phyloP scores from a whole-genome alignment of 441 rosid species.

The Erodium moschatum region DNA sequence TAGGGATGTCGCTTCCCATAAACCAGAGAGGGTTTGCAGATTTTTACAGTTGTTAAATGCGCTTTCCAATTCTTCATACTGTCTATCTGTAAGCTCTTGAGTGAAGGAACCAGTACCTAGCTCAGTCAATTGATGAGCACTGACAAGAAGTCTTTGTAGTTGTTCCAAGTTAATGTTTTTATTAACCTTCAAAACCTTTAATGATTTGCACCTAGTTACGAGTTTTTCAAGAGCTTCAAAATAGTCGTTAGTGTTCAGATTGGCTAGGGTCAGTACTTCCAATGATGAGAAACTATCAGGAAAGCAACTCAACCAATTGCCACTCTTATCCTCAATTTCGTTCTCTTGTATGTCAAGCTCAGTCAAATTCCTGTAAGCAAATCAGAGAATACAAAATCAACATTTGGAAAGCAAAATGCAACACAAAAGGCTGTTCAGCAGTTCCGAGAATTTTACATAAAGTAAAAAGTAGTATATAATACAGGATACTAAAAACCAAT shows the following conservation, averaged over 20 bases:
- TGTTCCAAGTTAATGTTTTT: constrained; percentile 40
- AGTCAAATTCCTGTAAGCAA: constrained; percentile 46
- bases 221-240: constrained; percentile 56
- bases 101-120: constrained; percentile 56
- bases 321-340: constrained; percentile 47
- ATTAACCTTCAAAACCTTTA: constrained; percentile 52
- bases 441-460: background rate
- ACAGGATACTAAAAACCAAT: background rate
- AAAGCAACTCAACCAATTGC: constrained; percentile 58
- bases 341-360: constrained; percentile 64
- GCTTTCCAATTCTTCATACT: constrained; percentile 32
- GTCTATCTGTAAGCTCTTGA: constrained; percentile 35
- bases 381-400: constrained; percentile 11
- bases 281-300: constrained; percentile 49
- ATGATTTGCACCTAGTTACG: constrained; percentile 43
- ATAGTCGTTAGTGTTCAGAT: constrained; percentile 43
- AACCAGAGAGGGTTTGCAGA: constrained; percentile 44
- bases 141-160: constrained; percentile 41
- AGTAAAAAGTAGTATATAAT: background rate
- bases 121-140: constrained; percentile 43
- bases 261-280: constrained; percentile 54
- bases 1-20: constrained; percentile 43
- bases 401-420: constrained; percentile 1
- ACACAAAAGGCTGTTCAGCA: background rate
- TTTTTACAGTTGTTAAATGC: constrained; percentile 40